phyloP scores from a whole-genome alignment of 108 stramenopile species.

The Cyclotella distinguenda region DNA sequence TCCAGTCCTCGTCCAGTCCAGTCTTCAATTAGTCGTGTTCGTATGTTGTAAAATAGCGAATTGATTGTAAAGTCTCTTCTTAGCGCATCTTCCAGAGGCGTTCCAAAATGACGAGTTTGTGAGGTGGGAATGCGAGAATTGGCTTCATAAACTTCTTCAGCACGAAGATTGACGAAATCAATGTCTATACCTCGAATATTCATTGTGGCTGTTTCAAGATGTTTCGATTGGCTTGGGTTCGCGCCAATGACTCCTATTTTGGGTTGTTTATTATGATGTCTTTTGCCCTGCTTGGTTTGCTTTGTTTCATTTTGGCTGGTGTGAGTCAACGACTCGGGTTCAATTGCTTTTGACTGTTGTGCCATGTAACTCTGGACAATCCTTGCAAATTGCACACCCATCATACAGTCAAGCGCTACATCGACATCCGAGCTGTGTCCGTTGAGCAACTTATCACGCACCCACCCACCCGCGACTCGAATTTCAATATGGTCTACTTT shows the following conservation, averaged over 20 bases:
- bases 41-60: conserved; percentile 93
- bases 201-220: conserved; percentile 97
- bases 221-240: conserved; percentile 97
- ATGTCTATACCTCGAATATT: conserved; percentile 80
- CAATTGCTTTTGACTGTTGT: neutral
- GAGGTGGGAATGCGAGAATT: conserved; percentile 86
- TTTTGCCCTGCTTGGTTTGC: conserved; percentile 18
- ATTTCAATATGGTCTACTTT: conserved; percentile 44
- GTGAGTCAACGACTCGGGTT: neutral
- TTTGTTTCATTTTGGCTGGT: too few relatives aligned
- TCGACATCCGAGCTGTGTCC: conserved; percentile 91
- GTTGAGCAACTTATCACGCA: conserved; percentile 87
- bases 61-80: conserved; percentile 96
- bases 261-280: conserved; percentile 30
- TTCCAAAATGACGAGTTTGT: conserved; percentile 66
- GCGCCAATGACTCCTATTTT: conserved; percentile 89
- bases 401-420: conserved; percentile 89
- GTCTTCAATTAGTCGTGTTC: conserved; percentile 81
- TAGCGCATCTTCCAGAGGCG: conserved; percentile 88
- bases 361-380: conserved; percentile 75
- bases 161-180: conserved; percentile 93
- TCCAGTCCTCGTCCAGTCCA: conserved; percentile 81
- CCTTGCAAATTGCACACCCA: conserved; percentile 91
- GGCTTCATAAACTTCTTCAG: conserved; percentile 79
- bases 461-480: conserved; percentile 87